These are phyloP conservation scores for Cymbidium sinense DNA, from an alignment of 106 monocot species.

Conservation along the genomic window DNA sequence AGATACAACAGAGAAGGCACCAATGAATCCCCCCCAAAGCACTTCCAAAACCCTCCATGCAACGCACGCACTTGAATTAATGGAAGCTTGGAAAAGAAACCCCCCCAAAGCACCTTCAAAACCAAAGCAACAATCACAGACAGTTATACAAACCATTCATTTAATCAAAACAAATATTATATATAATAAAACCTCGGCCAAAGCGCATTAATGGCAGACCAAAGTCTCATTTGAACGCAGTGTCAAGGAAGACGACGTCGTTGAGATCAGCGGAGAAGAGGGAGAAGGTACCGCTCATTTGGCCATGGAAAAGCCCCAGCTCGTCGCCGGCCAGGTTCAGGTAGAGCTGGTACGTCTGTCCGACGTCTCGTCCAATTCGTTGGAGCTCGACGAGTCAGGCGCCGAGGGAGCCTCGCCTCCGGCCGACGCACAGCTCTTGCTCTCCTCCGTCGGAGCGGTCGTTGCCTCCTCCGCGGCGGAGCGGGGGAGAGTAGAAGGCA, in stretches of 20 bases:
- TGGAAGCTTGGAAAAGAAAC: too few relatives aligned
- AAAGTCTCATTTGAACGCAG: slow-evolving; percentile 39
- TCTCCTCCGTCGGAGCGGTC: slow-evolving; percentile 2
- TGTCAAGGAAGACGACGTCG: slow-evolving; percentile 26
- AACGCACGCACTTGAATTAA: too few relatives aligned
- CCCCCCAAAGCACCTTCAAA: too few relatives aligned
- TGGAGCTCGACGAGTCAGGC: slow-evolving; percentile 29
- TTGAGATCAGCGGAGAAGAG: slow-evolving; percentile 36
- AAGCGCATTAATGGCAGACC: background rate
- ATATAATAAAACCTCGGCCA: background rate
- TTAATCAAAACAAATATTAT: too few relatives aligned
- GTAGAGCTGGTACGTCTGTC: slow-evolving; percentile 63
- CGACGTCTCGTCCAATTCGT: slow-evolving; percentile 25
- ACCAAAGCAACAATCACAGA: too few relatives aligned
- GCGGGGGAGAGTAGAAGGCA: too few relatives aligned
- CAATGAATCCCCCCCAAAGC: too few relatives aligned
- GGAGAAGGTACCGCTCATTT: slow-evolving; percentile 24
- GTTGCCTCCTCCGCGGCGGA: slow-evolving; percentile 10
- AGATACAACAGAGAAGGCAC: too few relatives aligned
- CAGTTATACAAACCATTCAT: too few relatives aligned
- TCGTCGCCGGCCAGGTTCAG: slow-evolving; percentile 67
- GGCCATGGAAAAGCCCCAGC: slow-evolving; percentile 29
- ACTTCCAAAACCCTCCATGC: too few relatives aligned
- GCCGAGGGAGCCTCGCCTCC: background rate
- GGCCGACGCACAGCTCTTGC: slow-evolving; percentile 10